Conservation (phyloP, 305 asterid genomes). For the Ruellia speciosa region DNA sequence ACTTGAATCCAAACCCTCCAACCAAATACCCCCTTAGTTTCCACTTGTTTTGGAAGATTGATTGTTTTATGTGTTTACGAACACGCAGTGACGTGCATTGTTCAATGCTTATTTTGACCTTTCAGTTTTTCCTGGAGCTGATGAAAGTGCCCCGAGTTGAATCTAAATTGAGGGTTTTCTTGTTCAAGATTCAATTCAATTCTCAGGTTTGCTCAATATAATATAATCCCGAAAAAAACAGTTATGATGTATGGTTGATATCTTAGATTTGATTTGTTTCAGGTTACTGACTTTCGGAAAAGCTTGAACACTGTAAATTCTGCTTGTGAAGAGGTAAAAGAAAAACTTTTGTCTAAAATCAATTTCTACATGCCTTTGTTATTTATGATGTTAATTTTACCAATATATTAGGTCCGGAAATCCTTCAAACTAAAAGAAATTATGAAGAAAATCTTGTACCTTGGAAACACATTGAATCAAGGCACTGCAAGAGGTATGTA, state of each 20-base stretch:
- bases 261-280: constrained; percentile 31
- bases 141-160: constrained; percentile 99
- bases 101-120: constrained; percentile 13
- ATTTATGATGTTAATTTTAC: constrained; percentile 21
- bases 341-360: constrained; percentile 12
- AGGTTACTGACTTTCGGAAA: constrained; percentile 74
- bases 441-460: constrained; percentile 67
- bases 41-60: constrained; percentile 1
- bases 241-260: constrained; percentile 14
- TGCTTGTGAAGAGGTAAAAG: constrained; percentile 86
- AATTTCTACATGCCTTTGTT: constrained; percentile 5
- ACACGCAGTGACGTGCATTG: constrained; percentile 11
- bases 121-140: constrained; percentile 53
- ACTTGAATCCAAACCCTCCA: too few species aligned
- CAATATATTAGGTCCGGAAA: constrained; percentile 65
- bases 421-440: constrained; percentile 84
- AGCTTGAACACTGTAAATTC: constrained; percentile 79
- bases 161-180: constrained; percentile 82
- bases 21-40: too few species aligned
- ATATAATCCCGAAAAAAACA: constrained; percentile 8
- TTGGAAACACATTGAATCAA: constrained; percentile 89
- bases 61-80: constrained; percentile 13
- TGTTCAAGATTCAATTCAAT: constrained; percentile 92
- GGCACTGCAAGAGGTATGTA: constrained; percentile 97
- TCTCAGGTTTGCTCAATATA: constrained; percentile 65